Percentiles rank a stretch among this genome's conserved stretches.
Conservation (phyloP, 2,329 filamentous ascomycete species). For the Ceratocystis huliohia region DNA sequence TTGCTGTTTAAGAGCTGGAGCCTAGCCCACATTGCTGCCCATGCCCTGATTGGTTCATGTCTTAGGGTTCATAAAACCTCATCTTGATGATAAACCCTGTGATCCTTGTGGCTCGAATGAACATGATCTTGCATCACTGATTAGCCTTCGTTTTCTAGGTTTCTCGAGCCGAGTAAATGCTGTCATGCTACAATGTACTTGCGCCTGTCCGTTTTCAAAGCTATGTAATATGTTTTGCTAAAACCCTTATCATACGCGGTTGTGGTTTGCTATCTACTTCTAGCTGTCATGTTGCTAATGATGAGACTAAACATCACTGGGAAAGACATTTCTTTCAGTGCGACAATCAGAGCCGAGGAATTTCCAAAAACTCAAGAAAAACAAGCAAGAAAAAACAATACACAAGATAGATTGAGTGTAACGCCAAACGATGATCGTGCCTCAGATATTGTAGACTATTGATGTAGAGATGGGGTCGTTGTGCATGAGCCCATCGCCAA, state of each 20-base stretch:
- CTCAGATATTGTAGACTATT: background rate
- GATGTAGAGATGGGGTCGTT: background rate
- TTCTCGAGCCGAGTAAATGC: background rate
- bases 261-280: background rate
- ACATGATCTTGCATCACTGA: background rate
- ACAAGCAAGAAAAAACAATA: background rate
- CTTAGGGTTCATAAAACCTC: background rate
- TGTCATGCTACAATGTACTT: background rate
- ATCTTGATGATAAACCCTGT: background rate
- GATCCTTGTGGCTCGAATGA: background rate
- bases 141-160: background rate
- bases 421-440: background rate
- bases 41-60: background rate
- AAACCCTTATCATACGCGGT: no score
- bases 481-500: background rate
- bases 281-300: background rate
- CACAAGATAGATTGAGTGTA: background rate
- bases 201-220: background rate
- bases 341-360: background rate
- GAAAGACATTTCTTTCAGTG: background rate
- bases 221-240: background rate
- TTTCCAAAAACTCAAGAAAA: background rate
- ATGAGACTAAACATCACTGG: background rate
- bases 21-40: no score
- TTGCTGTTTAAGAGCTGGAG: background rate